Evolutionary conservation across 495 filamentous ascomycete species (phyloP).

Genomic region (Podospora pseudopauciseta): DNA sequence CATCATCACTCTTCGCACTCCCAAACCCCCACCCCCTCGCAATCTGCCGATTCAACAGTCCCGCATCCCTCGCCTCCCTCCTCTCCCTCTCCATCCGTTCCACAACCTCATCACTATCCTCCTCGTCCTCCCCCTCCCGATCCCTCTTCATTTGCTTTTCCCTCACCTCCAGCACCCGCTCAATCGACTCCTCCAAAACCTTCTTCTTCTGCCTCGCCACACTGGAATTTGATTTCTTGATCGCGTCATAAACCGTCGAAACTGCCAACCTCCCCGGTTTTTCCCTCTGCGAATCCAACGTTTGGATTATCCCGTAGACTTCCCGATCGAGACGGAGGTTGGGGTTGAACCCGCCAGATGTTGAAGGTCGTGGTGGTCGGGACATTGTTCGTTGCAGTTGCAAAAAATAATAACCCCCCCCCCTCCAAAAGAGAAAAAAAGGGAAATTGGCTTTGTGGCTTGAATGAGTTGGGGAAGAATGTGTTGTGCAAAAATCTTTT

Average conservation of each 20-base stretch:
- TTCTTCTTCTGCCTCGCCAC: constrained; percentile 76
- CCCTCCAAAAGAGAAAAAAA: too few relatives aligned
- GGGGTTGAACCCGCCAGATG: constrained; percentile 17
- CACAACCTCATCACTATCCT: constrained; percentile 60
- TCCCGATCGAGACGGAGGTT: constrained; percentile 40
- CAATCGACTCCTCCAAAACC: constrained; percentile 78
- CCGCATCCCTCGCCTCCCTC: constrained; percentile 26
- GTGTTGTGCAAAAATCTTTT: too few relatives aligned
- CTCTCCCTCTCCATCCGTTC: constrained; percentile 48
- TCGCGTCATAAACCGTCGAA: constrained; percentile 64
- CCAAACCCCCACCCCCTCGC: constrained; percentile 58
- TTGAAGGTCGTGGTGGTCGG: neutral
- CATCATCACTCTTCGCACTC: constrained; percentile 9
- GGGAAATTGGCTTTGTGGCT: too few relatives aligned
- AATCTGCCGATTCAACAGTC: constrained; percentile 36
- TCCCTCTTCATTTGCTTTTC: constrained; percentile 54
- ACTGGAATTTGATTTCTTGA: constrained; percentile 81
- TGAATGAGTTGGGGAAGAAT: too few relatives aligned
- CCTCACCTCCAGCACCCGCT: constrained; percentile 73
- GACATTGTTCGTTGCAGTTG: neutral
- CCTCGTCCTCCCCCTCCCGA: constrained; percentile 45
- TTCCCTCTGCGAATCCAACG: constrained; percentile 45
- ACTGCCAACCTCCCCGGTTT: constrained; percentile 47
- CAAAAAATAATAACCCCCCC: too few relatives aligned
- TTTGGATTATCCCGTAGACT: constrained; percentile 71